Evolutionary conservation across 495 filamentous ascomycete genomes (phyloP).

Genomic region (Penicillium ucsense): DNA sequence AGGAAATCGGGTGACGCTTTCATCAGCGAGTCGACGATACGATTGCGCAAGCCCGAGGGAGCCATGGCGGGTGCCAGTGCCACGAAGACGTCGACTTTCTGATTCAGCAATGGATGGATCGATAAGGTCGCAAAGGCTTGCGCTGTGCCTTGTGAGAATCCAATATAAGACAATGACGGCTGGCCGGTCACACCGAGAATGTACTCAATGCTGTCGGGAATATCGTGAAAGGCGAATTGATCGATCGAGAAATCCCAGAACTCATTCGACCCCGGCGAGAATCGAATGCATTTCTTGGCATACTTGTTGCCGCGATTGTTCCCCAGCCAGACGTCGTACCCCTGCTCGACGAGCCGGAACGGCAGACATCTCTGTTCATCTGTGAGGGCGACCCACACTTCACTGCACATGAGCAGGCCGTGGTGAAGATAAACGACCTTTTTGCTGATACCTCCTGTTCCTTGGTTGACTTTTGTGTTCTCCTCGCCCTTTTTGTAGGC

Average conservation of each 20-base stretch:
- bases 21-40: conserved; percentile 82
- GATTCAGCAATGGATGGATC: conserved; percentile 84
- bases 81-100: conserved; percentile 92
- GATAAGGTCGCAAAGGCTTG: conserved; percentile 95
- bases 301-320: conserved; percentile 99
- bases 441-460: conserved; percentile 61
- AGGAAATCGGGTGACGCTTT: conserved; percentile 90
- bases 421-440: conserved; percentile 93
- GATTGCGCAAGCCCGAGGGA: conserved; percentile 78
- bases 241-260: conserved; percentile 99
- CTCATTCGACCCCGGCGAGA: conserved; percentile 58
- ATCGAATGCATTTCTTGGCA: conserved; percentile 78
- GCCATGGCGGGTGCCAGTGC: conserved; percentile 97
- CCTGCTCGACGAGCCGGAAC: conserved; percentile 81
- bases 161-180: conserved; percentile 85
- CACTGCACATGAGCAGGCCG: conserved; percentile 95
- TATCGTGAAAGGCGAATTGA: conserved; percentile 95
- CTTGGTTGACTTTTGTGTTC: conserved; percentile 56
- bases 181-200: conserved; percentile 77
- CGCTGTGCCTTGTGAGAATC: conserved; percentile 93
- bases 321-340: conserved; percentile 96
- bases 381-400: conserved; percentile 93
- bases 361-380: conserved; percentile 78
- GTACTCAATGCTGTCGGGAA: conserved; percentile 87
- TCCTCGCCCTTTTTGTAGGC: conserved; percentile 77